Percentiles rank a stretch among this genome's conserved stretches.
These are phyloP conservation scores for Sclerotinia minor DNA, from an alignment of 2,329 filamentous ascomycete species.

Conservation along the genomic window DNA sequence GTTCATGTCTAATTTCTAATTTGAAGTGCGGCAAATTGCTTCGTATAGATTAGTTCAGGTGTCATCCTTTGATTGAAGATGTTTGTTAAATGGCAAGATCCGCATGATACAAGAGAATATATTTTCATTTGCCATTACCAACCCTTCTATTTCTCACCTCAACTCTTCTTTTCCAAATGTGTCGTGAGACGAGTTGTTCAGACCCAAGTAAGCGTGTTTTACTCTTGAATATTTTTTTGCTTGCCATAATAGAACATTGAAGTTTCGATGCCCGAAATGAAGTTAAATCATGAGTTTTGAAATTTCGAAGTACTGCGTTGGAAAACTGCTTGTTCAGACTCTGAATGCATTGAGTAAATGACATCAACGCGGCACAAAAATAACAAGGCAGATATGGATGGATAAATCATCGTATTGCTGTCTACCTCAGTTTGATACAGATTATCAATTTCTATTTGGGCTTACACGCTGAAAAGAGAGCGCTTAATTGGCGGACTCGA, in stretches of 20 bases:
- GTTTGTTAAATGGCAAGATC: neutral
- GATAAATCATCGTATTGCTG: neutral
- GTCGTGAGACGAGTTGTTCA: neutral
- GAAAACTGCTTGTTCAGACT: neutral
- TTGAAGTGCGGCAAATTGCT: neutral
- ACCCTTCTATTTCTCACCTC: neutral
- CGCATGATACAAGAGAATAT: neutral
- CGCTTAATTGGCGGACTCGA: neutral
- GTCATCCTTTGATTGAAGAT: neutral
- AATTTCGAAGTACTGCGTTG: neutral
- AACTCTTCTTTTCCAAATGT: neutral
- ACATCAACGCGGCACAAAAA: neutral
- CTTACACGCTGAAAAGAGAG: neutral
- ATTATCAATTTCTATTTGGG: neutral
- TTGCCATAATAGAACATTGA: neutral
- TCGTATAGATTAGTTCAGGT: neutral
- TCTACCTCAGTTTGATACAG: neutral
- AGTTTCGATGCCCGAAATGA: neutral
- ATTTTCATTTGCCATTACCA: neutral
- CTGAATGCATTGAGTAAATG: neutral
- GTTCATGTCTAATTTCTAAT: neutral
- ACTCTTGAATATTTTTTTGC: neutral
- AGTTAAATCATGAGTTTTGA: neutral
- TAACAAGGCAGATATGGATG: neutral
- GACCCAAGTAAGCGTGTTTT: neutral